Percentiles rank a stretch among this genome's conserved stretches.
phyloP scores from a whole-genome alignment of 768 basidiomycete species.

The Lyophyllum decastes region DNA sequence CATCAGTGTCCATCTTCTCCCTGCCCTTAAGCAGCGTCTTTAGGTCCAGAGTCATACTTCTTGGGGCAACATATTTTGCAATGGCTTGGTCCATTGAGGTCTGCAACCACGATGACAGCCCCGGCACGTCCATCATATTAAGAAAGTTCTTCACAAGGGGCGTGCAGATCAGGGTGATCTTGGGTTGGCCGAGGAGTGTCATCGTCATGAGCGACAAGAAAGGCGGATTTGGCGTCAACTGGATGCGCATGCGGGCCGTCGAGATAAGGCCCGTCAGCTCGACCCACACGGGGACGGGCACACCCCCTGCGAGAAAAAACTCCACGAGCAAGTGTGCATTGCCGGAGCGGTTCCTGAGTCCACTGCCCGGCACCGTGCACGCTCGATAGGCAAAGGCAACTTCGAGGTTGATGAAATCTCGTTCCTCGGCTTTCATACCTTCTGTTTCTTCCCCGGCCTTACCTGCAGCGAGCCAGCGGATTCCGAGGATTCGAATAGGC shows the following conservation, averaged over 20 bases:
- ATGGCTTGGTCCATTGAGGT: conserved; percentile 63
- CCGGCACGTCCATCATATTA: conserved; percentile 79
- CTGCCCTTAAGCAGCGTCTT: conserved; percentile 62
- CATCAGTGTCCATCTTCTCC: conserved; percentile 64
- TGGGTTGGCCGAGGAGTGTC: conserved; percentile 72
- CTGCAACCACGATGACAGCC: conserved; percentile 69
- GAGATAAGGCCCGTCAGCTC: conserved; percentile 69
- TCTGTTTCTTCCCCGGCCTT: conserved; percentile 26
- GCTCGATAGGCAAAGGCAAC: conserved; percentile 70
- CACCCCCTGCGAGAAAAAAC: conserved; percentile 54
- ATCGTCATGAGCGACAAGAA: conserved; percentile 51
- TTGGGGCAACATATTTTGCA: conserved; percentile 67
- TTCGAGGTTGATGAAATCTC: conserved; percentile 66
- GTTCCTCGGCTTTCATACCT: conserved; percentile 38
- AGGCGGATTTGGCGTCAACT: conserved; percentile 73
- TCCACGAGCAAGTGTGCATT: conserved; percentile 71
- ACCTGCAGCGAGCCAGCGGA: conserved; percentile 48
- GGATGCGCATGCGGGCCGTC: conserved; percentile 64
- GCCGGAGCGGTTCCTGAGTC: conserved; percentile 43
- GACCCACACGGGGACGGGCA: conserved; percentile 67
- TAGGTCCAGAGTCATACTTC: conserved; percentile 69
- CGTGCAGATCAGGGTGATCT: conserved; percentile 62
- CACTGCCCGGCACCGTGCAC: conserved; percentile 38
- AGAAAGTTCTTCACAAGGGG: conserved; percentile 64
- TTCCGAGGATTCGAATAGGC: conserved; percentile 67